Percentiles rank a stretch among this genome's conserved stretches.
Conservation (phyloP, 169 alveolate species). For the Plasmodium knowlesi region DNA sequence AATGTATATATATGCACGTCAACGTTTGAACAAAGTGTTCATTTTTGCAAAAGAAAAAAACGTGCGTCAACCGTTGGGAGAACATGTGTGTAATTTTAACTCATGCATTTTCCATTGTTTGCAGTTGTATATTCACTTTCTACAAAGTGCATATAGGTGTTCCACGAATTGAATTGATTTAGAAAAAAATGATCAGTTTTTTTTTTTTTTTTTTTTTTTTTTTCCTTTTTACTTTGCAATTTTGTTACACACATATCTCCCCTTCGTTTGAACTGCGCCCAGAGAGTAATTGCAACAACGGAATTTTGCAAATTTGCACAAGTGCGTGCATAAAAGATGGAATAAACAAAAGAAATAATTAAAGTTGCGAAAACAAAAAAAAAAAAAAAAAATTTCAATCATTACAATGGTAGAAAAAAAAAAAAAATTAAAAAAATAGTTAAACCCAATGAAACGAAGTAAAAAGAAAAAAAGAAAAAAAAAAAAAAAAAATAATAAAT, state of each 20-base stretch:
- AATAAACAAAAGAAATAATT: conserved; percentile 13
- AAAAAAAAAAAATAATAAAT: conserved; percentile 5
- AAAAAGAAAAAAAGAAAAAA: not conserved
- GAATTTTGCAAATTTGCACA: conserved; percentile 3
- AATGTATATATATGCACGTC: not conserved
- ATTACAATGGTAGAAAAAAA: conserved; percentile 13
- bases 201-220: not conserved
- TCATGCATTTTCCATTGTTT: conserved; percentile 30
- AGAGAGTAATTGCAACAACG: conserved; percentile 53
- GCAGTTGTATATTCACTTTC: not conserved
- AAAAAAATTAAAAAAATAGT: conserved; percentile 4
- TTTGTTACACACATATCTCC: conserved; percentile 45
- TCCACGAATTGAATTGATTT: conserved; percentile 4
- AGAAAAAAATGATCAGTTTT: conserved; percentile 9
- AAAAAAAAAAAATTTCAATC: conserved; percentile 24
- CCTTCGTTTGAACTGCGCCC: conserved; percentile 3
- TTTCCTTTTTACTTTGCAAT: not conserved
- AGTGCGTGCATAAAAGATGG: conserved; percentile 38
- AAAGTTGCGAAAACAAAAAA: conserved; percentile 13
- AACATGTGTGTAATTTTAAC: conserved; percentile 53
- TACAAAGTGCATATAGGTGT: not conserved
- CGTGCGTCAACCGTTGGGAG: not conserved
- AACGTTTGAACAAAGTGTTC: not conserved
- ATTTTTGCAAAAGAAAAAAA: not conserved
- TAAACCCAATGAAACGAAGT: not conserved